These are phyloP conservation scores for Myrica gale DNA, from an alignment of 306 rosid species.

Conservation along the genomic window DNA sequence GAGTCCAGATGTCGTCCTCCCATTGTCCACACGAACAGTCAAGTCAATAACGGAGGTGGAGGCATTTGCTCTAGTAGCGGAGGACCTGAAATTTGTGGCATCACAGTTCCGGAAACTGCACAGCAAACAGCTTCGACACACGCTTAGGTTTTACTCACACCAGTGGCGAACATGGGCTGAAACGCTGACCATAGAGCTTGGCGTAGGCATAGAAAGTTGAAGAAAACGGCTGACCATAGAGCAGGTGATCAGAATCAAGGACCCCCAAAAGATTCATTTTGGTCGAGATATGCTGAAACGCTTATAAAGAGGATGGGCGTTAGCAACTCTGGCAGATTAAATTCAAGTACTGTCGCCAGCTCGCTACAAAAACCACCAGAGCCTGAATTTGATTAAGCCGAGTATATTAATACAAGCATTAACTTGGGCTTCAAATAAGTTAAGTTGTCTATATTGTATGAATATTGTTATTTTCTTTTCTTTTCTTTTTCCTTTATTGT, in stretches of 20 bases:
- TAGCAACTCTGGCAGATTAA: conserved; percentile 36
- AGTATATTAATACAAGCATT: neutral
- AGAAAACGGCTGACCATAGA: conserved; percentile 46
- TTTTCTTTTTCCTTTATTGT: too few species aligned
- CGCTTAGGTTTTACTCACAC: conserved; percentile 78
- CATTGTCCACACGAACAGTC: conserved; percentile 82
- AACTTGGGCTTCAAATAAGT: neutral
- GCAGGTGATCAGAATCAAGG: conserved; percentile 34
- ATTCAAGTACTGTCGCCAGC: conserved; percentile 43
- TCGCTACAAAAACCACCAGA: conserved; percentile 73
- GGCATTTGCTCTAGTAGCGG: conserved; percentile 85
- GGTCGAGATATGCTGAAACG: conserved; percentile 23
- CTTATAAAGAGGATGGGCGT: conserved; percentile 37
- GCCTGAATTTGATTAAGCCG: conserved; percentile 61
- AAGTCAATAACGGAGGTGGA: conserved; percentile 87
- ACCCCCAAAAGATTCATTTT: conserved; percentile 22
- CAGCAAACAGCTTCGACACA: conserved; percentile 77
- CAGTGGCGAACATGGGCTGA: conserved; percentile 95
- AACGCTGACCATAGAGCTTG: conserved; percentile 87
- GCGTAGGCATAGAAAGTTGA: conserved; percentile 66
- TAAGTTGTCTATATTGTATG: too few species aligned
- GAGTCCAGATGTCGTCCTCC: conserved; percentile 65
- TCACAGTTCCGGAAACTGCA: conserved; percentile 79
- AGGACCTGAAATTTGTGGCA: conserved; percentile 90
- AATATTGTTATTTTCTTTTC: too few species aligned